These are phyloP conservation scores for Hanseniaspora hatyaiensis DNA, from an alignment of 805 yeast genomes.

Conservation along the genomic window DNA sequence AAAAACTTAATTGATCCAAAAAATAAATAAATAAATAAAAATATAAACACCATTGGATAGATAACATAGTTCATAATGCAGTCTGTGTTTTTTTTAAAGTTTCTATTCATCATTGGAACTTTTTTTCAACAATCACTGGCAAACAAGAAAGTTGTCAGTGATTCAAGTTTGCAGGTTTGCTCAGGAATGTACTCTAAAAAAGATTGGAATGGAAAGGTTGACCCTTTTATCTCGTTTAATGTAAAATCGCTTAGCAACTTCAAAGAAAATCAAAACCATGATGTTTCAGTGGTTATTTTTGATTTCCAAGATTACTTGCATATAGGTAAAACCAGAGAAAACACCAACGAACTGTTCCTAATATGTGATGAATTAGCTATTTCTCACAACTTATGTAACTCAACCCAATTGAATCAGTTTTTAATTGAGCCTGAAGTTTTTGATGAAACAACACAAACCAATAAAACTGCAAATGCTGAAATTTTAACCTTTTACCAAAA, in stretches of 20 bases:
- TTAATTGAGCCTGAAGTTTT: slow-evolving; percentile 38
- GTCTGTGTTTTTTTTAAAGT: not conserved
- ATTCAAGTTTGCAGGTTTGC: slow-evolving; percentile 54
- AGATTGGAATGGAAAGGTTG: slow-evolving; percentile 74
- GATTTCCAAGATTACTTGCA: slow-evolving; percentile 68
- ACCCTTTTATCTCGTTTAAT: slow-evolving; percentile 48
- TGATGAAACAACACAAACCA: slow-evolving; percentile 38
- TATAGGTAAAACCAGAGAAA: slow-evolving; percentile 43
- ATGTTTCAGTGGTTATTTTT: slow-evolving; percentile 60
- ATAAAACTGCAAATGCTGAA: slow-evolving; percentile 42
- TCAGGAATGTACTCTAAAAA: slow-evolving; percentile 79
- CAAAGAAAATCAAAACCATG: slow-evolving; percentile 28
- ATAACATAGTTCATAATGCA: not conserved
- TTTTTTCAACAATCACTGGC: slow-evolving; percentile 21
- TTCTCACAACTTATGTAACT: slow-evolving; percentile 42
- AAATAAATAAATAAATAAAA: no score
- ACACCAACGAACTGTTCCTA: slow-evolving; percentile 36
- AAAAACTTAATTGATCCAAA: no score
- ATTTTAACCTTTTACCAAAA: slow-evolving; percentile 47
- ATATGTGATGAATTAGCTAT: slow-evolving; percentile 67
- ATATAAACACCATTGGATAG: no score
- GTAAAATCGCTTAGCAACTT: slow-evolving; percentile 27
- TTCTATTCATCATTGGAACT: not conserved
- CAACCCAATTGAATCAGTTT: slow-evolving; percentile 48
- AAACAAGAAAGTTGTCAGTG: slow-evolving; percentile 39